Base-by-base conservation (phyloP, 140 eudicot genomes). In the Oenanthe javanica region DNA sequence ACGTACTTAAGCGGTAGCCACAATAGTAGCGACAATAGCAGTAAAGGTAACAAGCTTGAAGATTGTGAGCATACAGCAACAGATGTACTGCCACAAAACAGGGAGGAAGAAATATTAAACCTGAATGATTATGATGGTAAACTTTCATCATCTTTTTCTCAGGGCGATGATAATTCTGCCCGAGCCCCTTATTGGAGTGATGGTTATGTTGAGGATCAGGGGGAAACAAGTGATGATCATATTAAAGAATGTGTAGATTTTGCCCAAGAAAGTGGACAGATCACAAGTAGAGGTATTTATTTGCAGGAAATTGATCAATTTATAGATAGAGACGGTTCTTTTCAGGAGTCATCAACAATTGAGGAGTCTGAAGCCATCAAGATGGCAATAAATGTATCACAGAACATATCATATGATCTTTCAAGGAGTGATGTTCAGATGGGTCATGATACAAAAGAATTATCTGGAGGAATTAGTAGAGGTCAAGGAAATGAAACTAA, bases 11-110 rank as follows among this genome's bases (percentile, higher is more conserved):
- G 59, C 6, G 69, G 38, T 64, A 76, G 79, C 40, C 70, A 36
- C 6, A 19, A 64, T 77, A 46, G 21, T 64, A 76, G 79, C 40
- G 61, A 36, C 6, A 19, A 64, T 77, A 46, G 21, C 50, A 82
- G 46, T 83, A 89, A 86, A 61, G 89, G 78, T 74, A 87, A 83
- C 12, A 84, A 88, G n/a, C 84, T 84, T 84, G 91, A 86, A 82
- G 88, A 86, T 82, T 86, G 88, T 74, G 91, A 88, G 77, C 84
- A 63, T 31, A 38, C 84, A 51, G 54, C 71, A 31, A 72, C 51
- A 50, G 84, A 84, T 50, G 72, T 49, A n/a, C 51, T 72, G 9
- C 67, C 23, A 79, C 74, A 19, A 52, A 79, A 81, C 27, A 48
- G 82, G 81, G 75, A 84, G 21, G 73, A 74, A 36, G 79, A 55